Evolutionary conservation across 495 filamentous ascomycete genomes (phyloP), one percentile per base, ranked within the genome.

Genomic region (Lepidopterella palustris): DNA sequence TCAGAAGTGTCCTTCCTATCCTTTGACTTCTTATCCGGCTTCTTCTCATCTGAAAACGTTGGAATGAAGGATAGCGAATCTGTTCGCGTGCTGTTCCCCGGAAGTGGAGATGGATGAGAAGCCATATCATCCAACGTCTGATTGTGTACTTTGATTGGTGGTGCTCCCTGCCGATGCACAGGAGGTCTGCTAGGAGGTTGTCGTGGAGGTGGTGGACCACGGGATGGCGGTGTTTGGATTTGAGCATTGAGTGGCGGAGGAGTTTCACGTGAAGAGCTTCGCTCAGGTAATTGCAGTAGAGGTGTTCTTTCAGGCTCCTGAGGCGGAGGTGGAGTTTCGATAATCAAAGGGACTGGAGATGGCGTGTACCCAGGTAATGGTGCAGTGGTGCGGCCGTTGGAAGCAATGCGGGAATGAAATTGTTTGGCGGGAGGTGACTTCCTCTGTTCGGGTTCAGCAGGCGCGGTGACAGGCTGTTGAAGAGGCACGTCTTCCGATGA

Each of bases 61-160:
- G 91, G 91, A 49, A 95, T 90, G 67, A 92, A 89, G 0, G 89
- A 91, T 13, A 95, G 77, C 56, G 78, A 85, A 68, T 91, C 89
- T 1, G 88, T 95, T 18, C 86, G 80, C 0, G 79, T 84, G 42
- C 75, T 83, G 63, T 84, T 87, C 20, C 87, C 90, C 10, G 88
- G 85, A 1, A 92, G 72, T 25, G 84, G 78, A 5, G 86, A 83
- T n/a, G 85, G 80, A 55, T 80, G 77, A 15, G 77, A 76, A 11
- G 81, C 75, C 65, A 87, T 82, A 35, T 89, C 84, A 63, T 82
- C 82, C 29, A 87, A 72, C 4, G 74, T 79, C 55, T 80, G 69
- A 25, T 59, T 61, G 15, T 77, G 53, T 32, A 64, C 45, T 28
- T 66, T 62, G 60, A 66, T 66, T 3, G 64, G 64, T 27, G 63